Base-by-base conservation (phyloP, 345 rosid genomes). In the Citrus hindsii region DNA sequence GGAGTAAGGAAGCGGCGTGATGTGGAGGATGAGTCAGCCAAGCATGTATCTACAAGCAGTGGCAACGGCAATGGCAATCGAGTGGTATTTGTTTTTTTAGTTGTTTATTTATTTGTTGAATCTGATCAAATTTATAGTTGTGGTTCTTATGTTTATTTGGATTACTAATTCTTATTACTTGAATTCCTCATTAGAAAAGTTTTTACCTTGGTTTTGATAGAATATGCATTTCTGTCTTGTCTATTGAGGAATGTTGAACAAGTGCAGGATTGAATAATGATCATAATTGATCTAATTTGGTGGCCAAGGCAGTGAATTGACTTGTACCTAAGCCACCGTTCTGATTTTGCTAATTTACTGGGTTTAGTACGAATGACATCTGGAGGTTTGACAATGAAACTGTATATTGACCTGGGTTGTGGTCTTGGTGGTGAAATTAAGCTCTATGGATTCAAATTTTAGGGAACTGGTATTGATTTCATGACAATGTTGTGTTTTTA, bases 1-100 rank as follows among this genome's bases (percentile, higher is more conserved):
- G 84, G 83, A 46, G 66, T 82, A 24, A 88, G 91, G 84, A 89
- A 90, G 85, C 93, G 91, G 67, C 86, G 86, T 21, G 88, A 87
- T 4, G 81, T 73, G 67, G 88, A 86, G 80, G 91, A 90, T 37
- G 91, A 88, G 70, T 78, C 88, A 16, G 81, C 72, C 19, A 85
- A 84, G 81, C 79, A 79, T 19, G 86, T 87, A 24, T 84, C 91
- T 80, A 84, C 88, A 16, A 87, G 88, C 89, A 79, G 85, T 68
- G 84, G 80, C 80, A 82, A 76, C 75, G 85, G 46, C 46, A 40
- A 40, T 66, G 88, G 70, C 80, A 71, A 73, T 56, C 84, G 63
- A 72, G 63, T 76, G 86, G 92, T 91, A 89, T 38, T 51, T 55
- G 25, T 76, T 71, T 58, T 32, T 28, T 74, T 66, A 18, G 13